phyloP scores from a whole-genome alignment of 768 basidiomycete species.

The Lentinula boryana region DNA sequence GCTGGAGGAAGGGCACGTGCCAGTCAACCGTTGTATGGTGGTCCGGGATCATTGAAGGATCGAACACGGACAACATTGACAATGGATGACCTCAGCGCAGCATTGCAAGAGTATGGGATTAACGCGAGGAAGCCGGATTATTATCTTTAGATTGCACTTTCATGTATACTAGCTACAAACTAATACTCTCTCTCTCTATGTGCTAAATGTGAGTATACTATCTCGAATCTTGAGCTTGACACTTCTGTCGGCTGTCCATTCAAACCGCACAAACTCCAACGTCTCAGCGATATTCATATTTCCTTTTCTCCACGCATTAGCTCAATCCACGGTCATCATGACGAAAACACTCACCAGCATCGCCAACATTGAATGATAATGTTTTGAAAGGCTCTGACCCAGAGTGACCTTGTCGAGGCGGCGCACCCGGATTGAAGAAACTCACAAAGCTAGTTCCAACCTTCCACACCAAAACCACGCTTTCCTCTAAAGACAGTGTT shows the following conservation, averaged over 20 bases:
- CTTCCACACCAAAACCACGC: constrained; percentile 88
- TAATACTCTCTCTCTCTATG: constrained; percentile 26
- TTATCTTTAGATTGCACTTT: constrained; percentile 50
- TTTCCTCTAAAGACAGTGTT: constrained; percentile 82
- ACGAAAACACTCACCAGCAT: constrained; percentile 53
- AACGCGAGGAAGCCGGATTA: constrained; percentile 93
- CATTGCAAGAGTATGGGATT: constrained; percentile 94
- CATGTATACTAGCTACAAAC: neutral
- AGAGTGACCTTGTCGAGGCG: constrained; percentile 80
- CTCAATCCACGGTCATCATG: neutral
- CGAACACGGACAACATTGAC: constrained; percentile 91
- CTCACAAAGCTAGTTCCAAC: constrained; percentile 87
- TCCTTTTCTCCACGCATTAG: constrained; percentile 13
- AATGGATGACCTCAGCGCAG: constrained; percentile 94
- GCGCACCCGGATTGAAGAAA: constrained; percentile 87
- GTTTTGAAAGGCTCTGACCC: constrained; percentile 88
- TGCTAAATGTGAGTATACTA: constrained; percentile 81
- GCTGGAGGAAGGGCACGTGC: constrained; percentile 64
- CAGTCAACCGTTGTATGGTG: constrained; percentile 43
- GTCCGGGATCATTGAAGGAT: constrained; percentile 68
- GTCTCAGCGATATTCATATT: constrained; percentile 48
- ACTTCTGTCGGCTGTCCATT: constrained; percentile 81
- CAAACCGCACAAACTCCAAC: constrained; percentile 69
- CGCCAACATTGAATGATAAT: constrained; percentile 77
- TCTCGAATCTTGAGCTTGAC: constrained; percentile 82